A percentile compares a stretch with the other conserved stretches of the same genome.
phyloP scores from a whole-genome alignment of 176 grass and related monocot species.

The Aegilops speltoides region DNA sequence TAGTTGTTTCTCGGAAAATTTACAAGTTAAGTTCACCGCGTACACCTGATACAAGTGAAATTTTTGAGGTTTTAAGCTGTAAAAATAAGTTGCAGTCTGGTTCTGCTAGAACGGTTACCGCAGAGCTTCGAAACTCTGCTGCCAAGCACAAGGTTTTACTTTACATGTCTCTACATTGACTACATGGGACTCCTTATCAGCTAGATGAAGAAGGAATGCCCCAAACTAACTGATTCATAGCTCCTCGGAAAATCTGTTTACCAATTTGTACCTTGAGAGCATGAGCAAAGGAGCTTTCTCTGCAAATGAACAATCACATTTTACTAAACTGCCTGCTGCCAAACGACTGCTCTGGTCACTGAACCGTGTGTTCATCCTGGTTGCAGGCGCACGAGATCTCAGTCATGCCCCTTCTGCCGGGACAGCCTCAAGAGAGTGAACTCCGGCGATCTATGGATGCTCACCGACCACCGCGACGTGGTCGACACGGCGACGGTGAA shows the following conservation, averaged over 20 bases:
- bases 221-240: not conserved
- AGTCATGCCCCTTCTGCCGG: slow-evolving; percentile 91
- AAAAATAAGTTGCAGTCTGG: not conserved
- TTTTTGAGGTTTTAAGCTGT: not conserved
- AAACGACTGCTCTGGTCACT: not conserved
- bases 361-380: not conserved
- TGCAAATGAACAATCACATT: not conserved
- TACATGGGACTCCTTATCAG: not conserved
- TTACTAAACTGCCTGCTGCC: not conserved
- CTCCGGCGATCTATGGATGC: slow-evolving; percentile 76
- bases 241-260: not conserved
- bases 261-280: not conserved
- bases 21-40: not conserved
- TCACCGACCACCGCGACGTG: slow-evolving; percentile 55
- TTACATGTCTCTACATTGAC: not conserved
- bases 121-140: not conserved
- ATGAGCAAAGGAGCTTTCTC: not conserved
- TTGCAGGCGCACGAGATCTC: slow-evolving; percentile 75
- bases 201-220: slow-evolving; percentile 1
- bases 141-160: not conserved
- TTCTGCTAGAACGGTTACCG: not conserved
- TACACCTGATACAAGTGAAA: not conserved
- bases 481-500: slow-evolving; percentile 71
- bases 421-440: slow-evolving; percentile 84
- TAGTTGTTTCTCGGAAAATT: not conserved